phyloP scores from a whole-genome alignment of 352 stramenopile genomes.

The Phytophthora aleatoria region DNA sequence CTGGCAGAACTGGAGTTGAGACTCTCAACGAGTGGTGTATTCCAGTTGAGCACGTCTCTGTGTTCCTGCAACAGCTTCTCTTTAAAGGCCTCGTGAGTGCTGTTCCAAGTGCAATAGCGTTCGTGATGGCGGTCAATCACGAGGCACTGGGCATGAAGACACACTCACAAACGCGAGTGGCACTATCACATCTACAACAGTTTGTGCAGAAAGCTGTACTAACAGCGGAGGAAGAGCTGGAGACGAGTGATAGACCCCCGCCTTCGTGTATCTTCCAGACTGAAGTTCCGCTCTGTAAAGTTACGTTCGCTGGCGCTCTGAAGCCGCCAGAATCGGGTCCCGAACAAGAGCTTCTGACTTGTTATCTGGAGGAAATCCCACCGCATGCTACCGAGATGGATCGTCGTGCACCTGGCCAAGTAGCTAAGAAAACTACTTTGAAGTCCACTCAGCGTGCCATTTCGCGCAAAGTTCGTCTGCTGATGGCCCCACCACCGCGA shows the following conservation, averaged over 20 bases:
- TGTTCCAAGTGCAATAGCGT: slow-evolving; percentile 34
- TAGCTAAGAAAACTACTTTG: slow-evolving; percentile 22
- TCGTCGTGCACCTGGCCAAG: slow-evolving; percentile 22
- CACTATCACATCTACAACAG: slow-evolving; percentile 34
- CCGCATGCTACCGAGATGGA: slow-evolving; percentile 27
- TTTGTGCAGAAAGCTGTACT: slow-evolving; percentile 39
- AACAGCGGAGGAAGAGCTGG: slow-evolving; percentile 27
- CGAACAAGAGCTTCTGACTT: slow-evolving; percentile 18
- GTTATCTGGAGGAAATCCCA: slow-evolving; percentile 26
- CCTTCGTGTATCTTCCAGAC: slow-evolving; percentile 21
- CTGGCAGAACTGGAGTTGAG: neutral
- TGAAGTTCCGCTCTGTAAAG: slow-evolving; percentile 16
- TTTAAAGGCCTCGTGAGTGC: slow-evolving; percentile 28
- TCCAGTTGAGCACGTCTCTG: slow-evolving; percentile 13
- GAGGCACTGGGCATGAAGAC: slow-evolving; percentile 28
- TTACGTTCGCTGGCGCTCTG: neutral
- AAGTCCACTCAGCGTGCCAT: slow-evolving; percentile 19
- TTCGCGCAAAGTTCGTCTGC: slow-evolving; percentile 25
- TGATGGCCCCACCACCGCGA: slow-evolving; percentile 23
- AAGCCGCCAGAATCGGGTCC: slow-evolving; percentile 1
- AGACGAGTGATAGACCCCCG: neutral
- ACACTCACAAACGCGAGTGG: slow-evolving; percentile 10
- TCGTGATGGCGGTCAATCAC: slow-evolving; percentile 26
- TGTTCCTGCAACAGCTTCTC: slow-evolving; percentile 33
- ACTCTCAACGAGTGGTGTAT: slow-evolving; percentile 34